Evolutionary conservation across 805 yeast species (phyloP).

Genomic region (Saccharomycopsis capsularis): DNA sequence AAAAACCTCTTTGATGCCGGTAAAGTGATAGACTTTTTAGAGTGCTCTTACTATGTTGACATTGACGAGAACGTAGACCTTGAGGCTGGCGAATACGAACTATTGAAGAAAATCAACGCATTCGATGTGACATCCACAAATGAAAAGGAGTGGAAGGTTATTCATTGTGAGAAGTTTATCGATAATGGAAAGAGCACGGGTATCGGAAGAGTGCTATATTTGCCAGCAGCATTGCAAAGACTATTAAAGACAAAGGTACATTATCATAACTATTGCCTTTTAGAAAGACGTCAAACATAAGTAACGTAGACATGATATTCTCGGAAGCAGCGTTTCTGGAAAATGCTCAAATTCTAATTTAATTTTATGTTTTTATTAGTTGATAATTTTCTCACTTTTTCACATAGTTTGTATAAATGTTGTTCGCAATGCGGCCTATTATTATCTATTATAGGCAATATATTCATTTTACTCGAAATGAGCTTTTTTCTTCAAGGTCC

Average conservation of each 20-base stretch:
- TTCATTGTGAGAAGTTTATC: slow-evolving; percentile 44
- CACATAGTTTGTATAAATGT: too few relatives aligned
- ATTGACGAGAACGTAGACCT: slow-evolving; percentile 41
- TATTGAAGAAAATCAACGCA: slow-evolving; percentile 15
- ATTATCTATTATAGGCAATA: too few relatives aligned
- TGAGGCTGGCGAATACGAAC: slow-evolving; percentile 35
- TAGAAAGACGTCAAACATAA: too few relatives aligned
- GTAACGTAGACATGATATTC: too few relatives aligned
- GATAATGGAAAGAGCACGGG: slow-evolving; percentile 49
- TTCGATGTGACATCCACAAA: not conserved
- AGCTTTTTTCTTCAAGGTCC: too few relatives aligned
- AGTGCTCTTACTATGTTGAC: slow-evolving; percentile 71
- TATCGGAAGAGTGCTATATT: slow-evolving; percentile 45
- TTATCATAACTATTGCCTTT: slow-evolving; percentile 43
- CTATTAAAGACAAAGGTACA: slow-evolving; percentile 32
- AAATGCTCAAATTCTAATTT: too few relatives aligned
- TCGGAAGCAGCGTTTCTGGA: too few relatives aligned
- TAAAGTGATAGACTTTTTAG: slow-evolving; percentile 40
- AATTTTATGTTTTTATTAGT: too few relatives aligned
- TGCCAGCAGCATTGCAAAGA: slow-evolving; percentile 34
- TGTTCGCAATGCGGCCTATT: too few relatives aligned
- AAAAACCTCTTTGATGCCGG: slow-evolving; percentile 56
- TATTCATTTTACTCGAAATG: too few relatives aligned
- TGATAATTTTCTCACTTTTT: too few relatives aligned
- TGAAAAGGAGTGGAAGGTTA: slow-evolving; percentile 37